Evolutionary conservation across 78 protist genomes (phyloP), one percentile per base, ranked within the genome.

Genomic region (Chrysochromulina parva): DNA sequence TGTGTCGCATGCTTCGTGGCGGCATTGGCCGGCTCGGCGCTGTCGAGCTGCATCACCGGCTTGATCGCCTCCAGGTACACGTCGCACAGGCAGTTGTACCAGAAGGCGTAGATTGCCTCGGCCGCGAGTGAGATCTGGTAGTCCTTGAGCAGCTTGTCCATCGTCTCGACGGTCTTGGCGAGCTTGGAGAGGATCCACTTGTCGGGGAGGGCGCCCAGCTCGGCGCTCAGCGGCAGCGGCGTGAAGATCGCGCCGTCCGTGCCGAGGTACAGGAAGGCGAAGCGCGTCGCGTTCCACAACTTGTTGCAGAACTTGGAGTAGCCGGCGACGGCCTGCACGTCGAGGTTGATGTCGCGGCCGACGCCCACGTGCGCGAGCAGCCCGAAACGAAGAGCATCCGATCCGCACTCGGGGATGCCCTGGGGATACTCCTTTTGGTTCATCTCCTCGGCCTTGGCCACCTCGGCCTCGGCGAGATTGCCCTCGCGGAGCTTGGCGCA

Each of bases 251-350:
- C 62, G 62, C 13, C 13, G 62, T 7, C 62, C 24, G 24, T 58
- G 24, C 13, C 78, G 19, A 69, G 9, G 78, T 69, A 69, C 24
- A 69, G 50, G 78, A 69, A 69, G 78, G 78, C 78, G 88, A 38
- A 55, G 52, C 69, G 52, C 20, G 66, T 2, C 11, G 99, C 97
- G 88, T 97, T 96, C 98, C 99, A 98, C 53, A 98, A 65, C 96
- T 99, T 99, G 97, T 98, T 98, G 96, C 99, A 97, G 95, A 98
- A 98, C 80, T 84, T 28, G 87, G 99, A 95, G 93, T 96, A 97
- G 66, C 92, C 96, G 22, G 24, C 14, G 22, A 98, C 96, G 16
- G 93, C 93, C 62, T 88, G 57, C 66, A 95, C 22, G 66, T 53
- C 62, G 71, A 88, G 85, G 48, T 55, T 55, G 1, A 88, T 57